A percentile compares a stretch with the other conserved stretches of the same genome.
These are phyloP conservation scores for Magnaporthales sp. DNA, from an alignment of 2,329 filamentous ascomycete genomes.

Conservation along the genomic window DNA sequence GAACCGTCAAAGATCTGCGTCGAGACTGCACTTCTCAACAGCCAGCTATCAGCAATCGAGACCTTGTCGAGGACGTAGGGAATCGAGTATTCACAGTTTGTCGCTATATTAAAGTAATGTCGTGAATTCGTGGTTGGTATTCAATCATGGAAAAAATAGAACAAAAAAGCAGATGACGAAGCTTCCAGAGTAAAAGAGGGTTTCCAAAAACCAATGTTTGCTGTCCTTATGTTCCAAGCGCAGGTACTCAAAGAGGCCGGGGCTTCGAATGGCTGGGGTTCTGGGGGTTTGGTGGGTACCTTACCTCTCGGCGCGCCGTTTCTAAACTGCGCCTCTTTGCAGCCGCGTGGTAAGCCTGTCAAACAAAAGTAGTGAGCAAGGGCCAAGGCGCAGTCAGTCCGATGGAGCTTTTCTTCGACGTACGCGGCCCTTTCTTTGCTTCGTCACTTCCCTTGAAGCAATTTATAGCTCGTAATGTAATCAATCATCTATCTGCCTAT, in stretches of 20 bases:
- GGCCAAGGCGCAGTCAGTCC: neutral
- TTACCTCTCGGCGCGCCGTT: neutral
- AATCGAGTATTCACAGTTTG: neutral
- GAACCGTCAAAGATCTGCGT: neutral
- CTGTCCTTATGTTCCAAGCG: neutral
- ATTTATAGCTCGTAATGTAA: neutral
- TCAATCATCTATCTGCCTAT: neutral
- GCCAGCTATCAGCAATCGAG: neutral
- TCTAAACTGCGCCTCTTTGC: neutral
- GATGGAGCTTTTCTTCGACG: neutral
- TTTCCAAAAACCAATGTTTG: neutral
- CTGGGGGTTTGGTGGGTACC: conserved; percentile 1
- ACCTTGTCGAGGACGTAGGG: neutral
- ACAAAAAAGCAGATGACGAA: neutral
- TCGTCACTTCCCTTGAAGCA: neutral
- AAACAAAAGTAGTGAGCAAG: neutral
- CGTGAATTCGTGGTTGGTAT: neutral
- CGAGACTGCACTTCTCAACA: neutral
- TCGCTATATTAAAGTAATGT: neutral
- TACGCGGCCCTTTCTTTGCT: neutral
- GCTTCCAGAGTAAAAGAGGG: neutral
- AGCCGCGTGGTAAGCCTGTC: conserved; percentile 1
- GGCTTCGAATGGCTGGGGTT: neutral
- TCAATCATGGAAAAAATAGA: neutral
- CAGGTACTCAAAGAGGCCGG: neutral